phyloP scores from a whole-genome alignment of 768 basidiomycete species.

The Filobasidium wieringae region DNA sequence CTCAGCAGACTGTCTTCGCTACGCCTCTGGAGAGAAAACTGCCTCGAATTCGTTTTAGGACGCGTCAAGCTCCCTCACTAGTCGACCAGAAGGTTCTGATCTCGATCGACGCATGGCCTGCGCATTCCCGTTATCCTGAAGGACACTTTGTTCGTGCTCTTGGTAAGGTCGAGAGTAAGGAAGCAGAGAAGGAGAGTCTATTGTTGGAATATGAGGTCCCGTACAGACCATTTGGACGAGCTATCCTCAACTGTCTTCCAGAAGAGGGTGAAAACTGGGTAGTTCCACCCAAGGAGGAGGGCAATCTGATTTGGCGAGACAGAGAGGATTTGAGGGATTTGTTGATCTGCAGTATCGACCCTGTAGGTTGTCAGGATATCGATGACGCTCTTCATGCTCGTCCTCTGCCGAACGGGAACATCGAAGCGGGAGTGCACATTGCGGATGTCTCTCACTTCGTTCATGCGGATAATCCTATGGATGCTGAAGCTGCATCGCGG shows the following conservation, averaged over 20 bases:
- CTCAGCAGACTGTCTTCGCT: conserved; percentile 81
- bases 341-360: conserved; percentile 91
- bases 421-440: conserved; percentile 96
- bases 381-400: conserved; percentile 94
- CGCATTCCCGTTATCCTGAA: conserved; percentile 79
- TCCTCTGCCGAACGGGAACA: conserved; percentile 75
- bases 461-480: conserved; percentile 84
- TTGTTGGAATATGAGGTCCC: conserved; percentile 91
- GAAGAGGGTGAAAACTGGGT: conserved; percentile 81
- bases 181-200: conserved; percentile 88
- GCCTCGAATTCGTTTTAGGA: conserved; percentile 85
- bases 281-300: conserved; percentile 61
- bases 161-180: conserved; percentile 83
- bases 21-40: conserved; percentile 82
- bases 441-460: conserved; percentile 98
- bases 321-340: conserved; percentile 76
- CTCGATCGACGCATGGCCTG: conserved; percentile 84
- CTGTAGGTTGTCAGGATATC: conserved; percentile 89
- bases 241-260: conserved; percentile 83
- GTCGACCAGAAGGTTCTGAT: conserved; percentile 91
- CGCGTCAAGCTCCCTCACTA: conserved; percentile 80
- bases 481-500: conserved; percentile 83
- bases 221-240: conserved; percentile 90
- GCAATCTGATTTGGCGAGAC: conserved; percentile 57
- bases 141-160: conserved; percentile 91